phyloP scores from a whole-genome alignment of 345 rosid genomes.

The Citrus medica region DNA sequence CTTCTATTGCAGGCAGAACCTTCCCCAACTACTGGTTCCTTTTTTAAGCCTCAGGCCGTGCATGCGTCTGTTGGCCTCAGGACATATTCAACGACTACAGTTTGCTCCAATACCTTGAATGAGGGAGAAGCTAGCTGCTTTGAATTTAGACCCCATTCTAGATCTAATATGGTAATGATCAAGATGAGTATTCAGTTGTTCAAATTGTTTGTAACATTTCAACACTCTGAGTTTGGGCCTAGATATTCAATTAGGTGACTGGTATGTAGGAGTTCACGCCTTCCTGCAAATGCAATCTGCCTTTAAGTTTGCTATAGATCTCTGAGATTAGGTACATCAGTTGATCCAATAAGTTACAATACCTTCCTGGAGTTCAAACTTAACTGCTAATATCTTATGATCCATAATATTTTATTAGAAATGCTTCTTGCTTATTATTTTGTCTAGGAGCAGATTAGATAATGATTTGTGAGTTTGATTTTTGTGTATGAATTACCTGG shows the following conservation, averaged over 20 bases:
- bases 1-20: slow-evolving; percentile 75
- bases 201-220: neutral
- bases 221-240: neutral
- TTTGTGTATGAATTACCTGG: neutral
- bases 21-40: slow-evolving; percentile 93
- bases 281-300: neutral
- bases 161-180: slow-evolving; percentile 63
- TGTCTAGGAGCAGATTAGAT: neutral
- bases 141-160: slow-evolving; percentile 72
- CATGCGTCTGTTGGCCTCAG: slow-evolving; percentile 36
- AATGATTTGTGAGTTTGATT: neutral
- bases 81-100: slow-evolving; percentile 34
- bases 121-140: slow-evolving; percentile 55
- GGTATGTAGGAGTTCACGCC: neutral
- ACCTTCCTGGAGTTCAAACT: neutral
- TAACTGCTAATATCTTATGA: neutral
- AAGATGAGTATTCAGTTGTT: neutral
- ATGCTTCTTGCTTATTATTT: neutral
- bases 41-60: slow-evolving; percentile 53
- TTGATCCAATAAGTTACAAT: neutral
- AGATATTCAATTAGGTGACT: neutral
- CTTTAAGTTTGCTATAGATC: neutral
- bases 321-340: neutral
- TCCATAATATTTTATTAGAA: neutral
- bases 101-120: slow-evolving; percentile 38